A percentile compares a stretch with the other conserved stretches of the same genome.
Evolutionary conservation across 306 rosid species (phyloP).

Genomic region (Pyrus bretschneideri): DNA sequence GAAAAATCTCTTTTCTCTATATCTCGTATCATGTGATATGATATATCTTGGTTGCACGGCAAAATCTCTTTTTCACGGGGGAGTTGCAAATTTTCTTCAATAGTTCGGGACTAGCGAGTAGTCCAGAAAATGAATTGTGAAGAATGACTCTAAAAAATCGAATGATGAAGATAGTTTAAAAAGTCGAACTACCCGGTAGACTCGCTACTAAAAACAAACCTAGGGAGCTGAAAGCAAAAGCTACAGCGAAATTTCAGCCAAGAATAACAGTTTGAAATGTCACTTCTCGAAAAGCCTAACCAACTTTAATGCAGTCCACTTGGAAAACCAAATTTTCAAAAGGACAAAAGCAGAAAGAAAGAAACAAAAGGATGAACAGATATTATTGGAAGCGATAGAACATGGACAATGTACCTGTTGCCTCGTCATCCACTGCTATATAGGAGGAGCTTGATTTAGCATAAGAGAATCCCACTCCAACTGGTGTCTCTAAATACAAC

Average conservation of each 20-base stretch:
- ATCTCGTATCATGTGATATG: no score
- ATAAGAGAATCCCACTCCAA: constrained; percentile 70
- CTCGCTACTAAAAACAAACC: no score
- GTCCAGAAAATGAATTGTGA: no score
- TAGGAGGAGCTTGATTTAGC: constrained; percentile 39
- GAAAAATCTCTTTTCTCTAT: no score
- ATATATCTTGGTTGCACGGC: no score
- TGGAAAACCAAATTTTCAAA: constrained; percentile 6
- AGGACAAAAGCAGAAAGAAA: constrained; percentile 15
- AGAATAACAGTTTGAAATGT: constrained; percentile 23
- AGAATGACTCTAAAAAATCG: no score
- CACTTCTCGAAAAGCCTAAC: constrained; percentile 28
- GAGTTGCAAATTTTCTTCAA: no score
- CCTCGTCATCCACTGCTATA: constrained; percentile 49
- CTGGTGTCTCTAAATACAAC: constrained; percentile 62
- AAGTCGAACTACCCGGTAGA: no score
- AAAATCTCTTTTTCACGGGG: no score
- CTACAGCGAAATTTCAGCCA: background rate
- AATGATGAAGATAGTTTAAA: no score
- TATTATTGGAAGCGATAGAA: background rate
- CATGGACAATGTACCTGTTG: constrained; percentile 33
- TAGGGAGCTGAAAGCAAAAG: no score
- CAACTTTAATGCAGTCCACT: background rate
- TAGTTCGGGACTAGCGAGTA: no score
- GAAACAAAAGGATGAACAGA: constrained; percentile 7